These are phyloP conservation scores for Ustilago cynodontis DNA, from an alignment of 1,284 basidiomycete genomes.

Conservation along the genomic window DNA sequence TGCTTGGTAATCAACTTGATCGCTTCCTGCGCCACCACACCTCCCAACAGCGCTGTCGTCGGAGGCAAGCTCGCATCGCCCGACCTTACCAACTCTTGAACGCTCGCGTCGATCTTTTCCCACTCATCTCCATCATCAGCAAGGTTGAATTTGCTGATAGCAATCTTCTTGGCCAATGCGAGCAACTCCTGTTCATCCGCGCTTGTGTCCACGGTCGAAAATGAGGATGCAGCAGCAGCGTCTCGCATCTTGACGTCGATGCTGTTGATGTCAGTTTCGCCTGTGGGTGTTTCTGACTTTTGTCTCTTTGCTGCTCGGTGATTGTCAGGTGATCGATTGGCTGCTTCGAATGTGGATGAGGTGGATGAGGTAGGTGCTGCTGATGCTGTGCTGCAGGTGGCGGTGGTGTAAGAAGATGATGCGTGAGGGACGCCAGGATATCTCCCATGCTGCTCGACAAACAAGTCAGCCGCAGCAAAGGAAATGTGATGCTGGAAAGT, in stretches of 20 bases:
- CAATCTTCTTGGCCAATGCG: slow-evolving; percentile 26
- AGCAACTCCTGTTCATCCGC: slow-evolving; percentile 60
- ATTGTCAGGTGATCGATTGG: neutral
- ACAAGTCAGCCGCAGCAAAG: slow-evolving; percentile 72
- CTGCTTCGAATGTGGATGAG: neutral
- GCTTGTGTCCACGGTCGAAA: slow-evolving; percentile 50
- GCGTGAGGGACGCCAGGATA: slow-evolving; percentile 70
- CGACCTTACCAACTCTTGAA: slow-evolving; percentile 84
- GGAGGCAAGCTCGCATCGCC: slow-evolving; percentile 85
- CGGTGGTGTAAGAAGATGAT: neutral
- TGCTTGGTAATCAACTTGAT: slow-evolving; percentile 98
- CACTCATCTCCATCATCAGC: slow-evolving; percentile 67
- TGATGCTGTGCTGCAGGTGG: neutral
- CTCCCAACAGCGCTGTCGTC: slow-evolving; percentile 91
- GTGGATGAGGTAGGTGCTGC: neutral
- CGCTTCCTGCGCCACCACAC: slow-evolving; percentile 93
- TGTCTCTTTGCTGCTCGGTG: slow-evolving; percentile 43
- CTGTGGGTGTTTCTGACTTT: slow-evolving; percentile 52
- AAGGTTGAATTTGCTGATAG: slow-evolving; percentile 18
- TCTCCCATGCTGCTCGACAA: slow-evolving; percentile 69
- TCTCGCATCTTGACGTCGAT: slow-evolving; percentile 61
- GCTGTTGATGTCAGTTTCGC: slow-evolving; percentile 28
- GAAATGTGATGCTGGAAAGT: slow-evolving; percentile 69
- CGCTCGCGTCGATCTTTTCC: slow-evolving; percentile 76
- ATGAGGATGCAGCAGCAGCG: slow-evolving; percentile 70